Evolutionary conservation across 2,329 filamentous ascomycete genomes (phyloP).

Genomic region (Rutstroemia sydowiana): DNA sequence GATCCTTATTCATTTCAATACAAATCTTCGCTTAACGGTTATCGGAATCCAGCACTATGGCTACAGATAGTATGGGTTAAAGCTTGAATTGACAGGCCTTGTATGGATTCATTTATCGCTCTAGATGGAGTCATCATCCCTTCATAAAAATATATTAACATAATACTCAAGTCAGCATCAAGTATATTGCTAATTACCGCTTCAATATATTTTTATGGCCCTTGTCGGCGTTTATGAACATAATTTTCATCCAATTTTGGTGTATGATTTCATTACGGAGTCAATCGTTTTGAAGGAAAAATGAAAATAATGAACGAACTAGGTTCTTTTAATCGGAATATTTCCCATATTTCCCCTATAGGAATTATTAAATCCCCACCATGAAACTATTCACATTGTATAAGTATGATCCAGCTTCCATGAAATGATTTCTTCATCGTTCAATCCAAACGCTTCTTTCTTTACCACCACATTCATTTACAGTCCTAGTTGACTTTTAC

Average conservation of each 20-base stretch:
- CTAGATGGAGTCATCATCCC: constrained; percentile 1
- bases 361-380: not conserved
- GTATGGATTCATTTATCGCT: no score
- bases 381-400: constrained; percentile 3
- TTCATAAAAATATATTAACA: not conserved
- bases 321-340: not conserved
- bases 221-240: not conserved
- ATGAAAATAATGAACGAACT: no score
- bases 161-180: constrained; percentile 1
- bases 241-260: no score
- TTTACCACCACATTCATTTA: constrained; percentile 9
- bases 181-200: constrained; percentile 8
- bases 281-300: no score
- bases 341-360: not conserved
- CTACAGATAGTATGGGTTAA: no score
- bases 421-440: not conserved
- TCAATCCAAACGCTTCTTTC: constrained; percentile 4
- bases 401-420: constrained; percentile 3
- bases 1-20: no score
- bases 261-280: no score
- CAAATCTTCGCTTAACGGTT: no score
- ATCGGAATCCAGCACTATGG: no score
- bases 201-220: not conserved
- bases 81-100: no score
- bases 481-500: constrained; percentile 7